Evolutionary conservation across 2,329 filamentous ascomycete species (phyloP), one percentile per base, ranked within the genome.

Genomic region (Orbilia quercus): DNA sequence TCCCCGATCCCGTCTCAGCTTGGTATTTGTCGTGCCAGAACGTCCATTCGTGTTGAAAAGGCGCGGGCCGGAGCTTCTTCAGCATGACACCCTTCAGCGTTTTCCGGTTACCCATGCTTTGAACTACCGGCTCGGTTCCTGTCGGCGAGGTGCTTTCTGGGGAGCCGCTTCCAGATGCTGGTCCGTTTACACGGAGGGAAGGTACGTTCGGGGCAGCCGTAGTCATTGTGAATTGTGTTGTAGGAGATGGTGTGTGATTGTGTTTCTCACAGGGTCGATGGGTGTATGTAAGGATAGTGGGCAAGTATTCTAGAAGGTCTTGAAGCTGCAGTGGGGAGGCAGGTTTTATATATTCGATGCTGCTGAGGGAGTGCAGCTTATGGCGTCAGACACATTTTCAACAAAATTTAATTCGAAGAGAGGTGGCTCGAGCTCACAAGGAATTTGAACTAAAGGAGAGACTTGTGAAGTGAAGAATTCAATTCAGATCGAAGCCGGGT

Each of bases 31-130:
- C 82, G 64, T 83, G 82, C 82, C 82, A 84, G 70, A 84, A 81
- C 16, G 80, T 80, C 82, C 82, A 84, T 74, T 82, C 81, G 64
- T 84, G 83, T 75, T 82, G 81, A 63, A 84, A 79, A 0, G 82
- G 82, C 6, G 83, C 77, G 0, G 82, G 82, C 6, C 82, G 81
- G 16, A 84, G 78, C 65, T 82, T 82, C 50, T 80, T 80, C 59
- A 83, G 78, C 76, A 83, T 81, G 55, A 80, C 81, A 75, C 81
- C 80, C 58, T 82, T 80, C 2, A 83, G 80, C 42, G 75, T 73
- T 4, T 75, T 75, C 20, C 77, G 74, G 44, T 77, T 76, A 23
- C 75, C 75, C 23, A 72, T 74, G 20, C 50, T 48, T 16, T 66
- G 48, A 14, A 66, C 60, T 2, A 80, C 78, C 4, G 77, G 75